phyloP scores from a whole-genome alignment of 805 yeast genomes.

The Candida peoriensis region DNA sequence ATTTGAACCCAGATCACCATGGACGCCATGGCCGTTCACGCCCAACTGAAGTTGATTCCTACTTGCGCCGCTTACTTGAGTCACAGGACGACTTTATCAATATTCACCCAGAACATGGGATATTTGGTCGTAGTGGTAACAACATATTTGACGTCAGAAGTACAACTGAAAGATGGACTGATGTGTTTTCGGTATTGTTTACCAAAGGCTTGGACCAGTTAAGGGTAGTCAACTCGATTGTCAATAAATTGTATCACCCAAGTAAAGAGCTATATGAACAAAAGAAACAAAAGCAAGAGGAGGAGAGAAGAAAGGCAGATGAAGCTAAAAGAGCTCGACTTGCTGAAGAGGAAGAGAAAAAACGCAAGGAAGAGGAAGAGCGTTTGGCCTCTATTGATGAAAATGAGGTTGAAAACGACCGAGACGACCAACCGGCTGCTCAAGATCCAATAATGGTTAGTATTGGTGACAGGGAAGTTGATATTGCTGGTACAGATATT shows the following conservation, averaged over 20 bases:
- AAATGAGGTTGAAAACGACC: constrained; percentile 9
- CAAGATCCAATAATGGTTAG: constrained; percentile 58
- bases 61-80: not conserved
- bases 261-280: constrained; percentile 34
- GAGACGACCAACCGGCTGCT: not conserved
- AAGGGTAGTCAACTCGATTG: constrained; percentile 36
- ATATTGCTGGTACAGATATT: constrained; percentile 84
- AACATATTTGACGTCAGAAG: not conserved
- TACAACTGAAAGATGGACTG: constrained; percentile 1
- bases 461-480: constrained; percentile 75
- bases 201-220: constrained; percentile 22
- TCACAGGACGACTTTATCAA: not conserved
- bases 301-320: constrained; percentile 25
- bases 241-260: constrained; percentile 43
- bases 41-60: not conserved
- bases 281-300: constrained; percentile 24
- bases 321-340: constrained; percentile 21
- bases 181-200: constrained; percentile 1
- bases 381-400: constrained; percentile 4
- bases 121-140: too few relatives aligned
- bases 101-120: not conserved
- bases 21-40: not conserved
- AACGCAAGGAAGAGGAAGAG: constrained; percentile 22
- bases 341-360: constrained; percentile 25
- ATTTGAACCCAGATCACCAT: not conserved